Evolutionary conservation across 176 grass and related monocot genomes (phyloP).

Genomic region (Bonia amplexicaulis): DNA sequence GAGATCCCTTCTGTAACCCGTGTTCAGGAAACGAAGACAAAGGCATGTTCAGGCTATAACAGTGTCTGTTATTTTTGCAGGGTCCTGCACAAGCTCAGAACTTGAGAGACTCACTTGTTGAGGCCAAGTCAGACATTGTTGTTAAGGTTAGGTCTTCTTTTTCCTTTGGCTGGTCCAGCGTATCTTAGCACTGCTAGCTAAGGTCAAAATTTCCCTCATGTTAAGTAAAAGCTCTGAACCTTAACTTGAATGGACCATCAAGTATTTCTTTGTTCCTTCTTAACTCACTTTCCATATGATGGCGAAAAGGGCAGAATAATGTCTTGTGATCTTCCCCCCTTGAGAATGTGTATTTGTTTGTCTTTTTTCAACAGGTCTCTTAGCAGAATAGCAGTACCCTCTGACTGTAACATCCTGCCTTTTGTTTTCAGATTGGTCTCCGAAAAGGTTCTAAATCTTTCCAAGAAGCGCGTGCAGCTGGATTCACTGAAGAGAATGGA

Average conservation of each 20-base stretch:
- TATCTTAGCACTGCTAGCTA: neutral
- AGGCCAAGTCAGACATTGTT: constrained; percentile 63
- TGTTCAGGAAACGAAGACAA: neutral
- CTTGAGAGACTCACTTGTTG: constrained; percentile 69
- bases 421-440: constrained; percentile 62
- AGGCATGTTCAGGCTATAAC: neutral
- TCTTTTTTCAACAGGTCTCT: neutral
- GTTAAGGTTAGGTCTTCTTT: constrained; percentile 52
- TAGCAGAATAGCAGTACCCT: neutral
- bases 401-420: neutral
- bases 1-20: neutral
- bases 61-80: constrained; percentile 30
- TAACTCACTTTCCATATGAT: neutral
- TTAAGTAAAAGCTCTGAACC: neutral
- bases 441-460: constrained; percentile 77
- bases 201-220: neutral
- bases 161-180: neutral
- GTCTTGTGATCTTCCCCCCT: neutral
- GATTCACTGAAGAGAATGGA: constrained; percentile 75
- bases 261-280: neutral
- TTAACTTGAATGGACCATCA: neutral
- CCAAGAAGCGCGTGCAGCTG: constrained; percentile 58
- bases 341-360: neutral
- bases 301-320: neutral
- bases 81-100: constrained; percentile 81